A percentile compares a stretch with the other conserved stretches of the same genome.
These are phyloP conservation scores for Penicillium soppii DNA, from an alignment of 495 filamentous ascomycete genomes.

Conservation along the genomic window DNA sequence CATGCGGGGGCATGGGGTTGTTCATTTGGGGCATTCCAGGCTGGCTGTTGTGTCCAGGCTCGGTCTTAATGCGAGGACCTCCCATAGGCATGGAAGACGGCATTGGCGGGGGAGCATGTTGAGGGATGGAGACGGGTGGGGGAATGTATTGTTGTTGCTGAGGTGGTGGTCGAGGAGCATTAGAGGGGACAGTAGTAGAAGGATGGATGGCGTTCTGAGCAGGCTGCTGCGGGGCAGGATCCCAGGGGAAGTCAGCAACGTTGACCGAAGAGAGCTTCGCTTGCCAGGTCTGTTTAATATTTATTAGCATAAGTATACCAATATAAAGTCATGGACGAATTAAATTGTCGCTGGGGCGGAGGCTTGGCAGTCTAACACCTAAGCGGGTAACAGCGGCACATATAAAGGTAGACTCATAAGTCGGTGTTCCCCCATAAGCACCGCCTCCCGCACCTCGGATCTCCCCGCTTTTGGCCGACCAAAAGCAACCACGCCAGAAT, in stretches of 20 bases:
- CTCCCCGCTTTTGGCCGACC: slow-evolving; percentile 34
- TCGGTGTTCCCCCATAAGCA: slow-evolving; percentile 39
- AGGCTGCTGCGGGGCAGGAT: slow-evolving; percentile 62
- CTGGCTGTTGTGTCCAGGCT: slow-evolving; percentile 60
- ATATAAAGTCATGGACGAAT: slow-evolving; percentile 8
- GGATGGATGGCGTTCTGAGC: slow-evolving; percentile 41
- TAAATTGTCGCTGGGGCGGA: slow-evolving; percentile 10
- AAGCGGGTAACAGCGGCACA: slow-evolving; percentile 36
- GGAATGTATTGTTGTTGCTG: slow-evolving; percentile 35
- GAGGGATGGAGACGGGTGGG: slow-evolving; percentile 32
- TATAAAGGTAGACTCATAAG: slow-evolving; percentile 47
- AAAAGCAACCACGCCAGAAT: slow-evolving; percentile 10
- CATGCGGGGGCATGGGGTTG: slow-evolving; percentile 33
- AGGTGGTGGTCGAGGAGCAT: slow-evolving; percentile 46
- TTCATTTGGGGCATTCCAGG: slow-evolving; percentile 40
- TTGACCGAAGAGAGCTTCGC: slow-evolving; percentile 76
- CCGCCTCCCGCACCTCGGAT: slow-evolving; percentile 38
- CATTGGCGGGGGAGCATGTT: slow-evolving; percentile 23
- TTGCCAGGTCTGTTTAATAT: slow-evolving; percentile 78
- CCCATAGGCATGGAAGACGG: slow-evolving; percentile 26
- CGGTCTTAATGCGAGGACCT: slow-evolving; percentile 65
- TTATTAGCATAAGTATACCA: slow-evolving; percentile 21
- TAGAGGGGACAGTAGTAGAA: slow-evolving; percentile 58
- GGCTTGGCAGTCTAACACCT: slow-evolving; percentile 32
- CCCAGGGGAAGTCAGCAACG: slow-evolving; percentile 93